A percentile compares a stretch with the other conserved stretches of the same genome.
Conservation (phyloP, 2,329 filamentous ascomycete species). For the Aspergillus brunneoviolaceus region DNA sequence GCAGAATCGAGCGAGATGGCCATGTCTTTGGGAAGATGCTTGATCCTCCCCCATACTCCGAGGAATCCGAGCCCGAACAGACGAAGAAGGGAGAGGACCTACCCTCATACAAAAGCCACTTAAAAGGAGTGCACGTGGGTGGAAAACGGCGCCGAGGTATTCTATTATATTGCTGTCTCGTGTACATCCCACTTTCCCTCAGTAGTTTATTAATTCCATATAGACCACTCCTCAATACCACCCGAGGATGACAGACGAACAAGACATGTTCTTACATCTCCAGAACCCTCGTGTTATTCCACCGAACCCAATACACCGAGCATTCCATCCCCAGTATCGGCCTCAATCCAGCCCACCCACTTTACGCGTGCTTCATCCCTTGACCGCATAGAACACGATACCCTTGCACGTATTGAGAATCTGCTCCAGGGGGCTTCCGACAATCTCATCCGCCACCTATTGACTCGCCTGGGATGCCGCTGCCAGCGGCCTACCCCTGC, state of each 20-base stretch:
- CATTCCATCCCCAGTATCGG: slow-evolving; percentile 11
- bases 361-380: slow-evolving; percentile 19
- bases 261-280: slow-evolving; percentile 17
- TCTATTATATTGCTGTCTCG: slow-evolving; percentile 10
- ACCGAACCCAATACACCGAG: slow-evolving; percentile 22
- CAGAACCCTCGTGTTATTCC: slow-evolving; percentile 13
- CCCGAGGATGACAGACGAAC: slow-evolving; percentile 15
- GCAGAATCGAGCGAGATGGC: slow-evolving; percentile 15
- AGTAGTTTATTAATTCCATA: slow-evolving; percentile 13
- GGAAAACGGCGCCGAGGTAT: slow-evolving; percentile 22
- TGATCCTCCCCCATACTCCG: slow-evolving; percentile 13
- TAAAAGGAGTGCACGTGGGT: slow-evolving; percentile 6
- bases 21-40: slow-evolving; percentile 12
- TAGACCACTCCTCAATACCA: slow-evolving; percentile 15
- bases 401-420: slow-evolving; percentile 14
- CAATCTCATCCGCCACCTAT: slow-evolving; percentile 14
- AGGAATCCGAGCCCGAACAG: slow-evolving; percentile 1
- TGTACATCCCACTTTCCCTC: slow-evolving; percentile 5
- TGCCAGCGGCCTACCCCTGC: slow-evolving; percentile 16
- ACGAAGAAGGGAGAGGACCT: slow-evolving; percentile 11
- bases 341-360: slow-evolving; percentile 17
- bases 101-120: slow-evolving; percentile 16
- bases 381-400: slow-evolving; percentile 9
- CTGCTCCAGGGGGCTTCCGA: slow-evolving; percentile 17
- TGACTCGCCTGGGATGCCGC: slow-evolving; percentile 16